Conservation (phyloP, 331 rosid genomes). For the Rosa hybrid region DNA sequence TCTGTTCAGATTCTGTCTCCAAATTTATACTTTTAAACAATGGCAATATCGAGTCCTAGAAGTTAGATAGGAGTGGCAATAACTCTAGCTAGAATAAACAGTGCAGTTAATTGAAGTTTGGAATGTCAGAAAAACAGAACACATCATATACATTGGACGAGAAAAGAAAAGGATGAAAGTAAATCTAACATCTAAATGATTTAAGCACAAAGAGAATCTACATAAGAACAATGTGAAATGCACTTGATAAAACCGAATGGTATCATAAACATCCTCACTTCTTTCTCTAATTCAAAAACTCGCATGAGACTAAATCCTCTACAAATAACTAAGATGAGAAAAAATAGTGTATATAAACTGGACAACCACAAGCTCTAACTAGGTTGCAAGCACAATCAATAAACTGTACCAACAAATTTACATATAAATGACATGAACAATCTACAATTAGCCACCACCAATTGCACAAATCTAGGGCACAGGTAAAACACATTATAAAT, state of each 20-base stretch:
- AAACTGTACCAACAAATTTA: not conserved
- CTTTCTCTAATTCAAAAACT: not conserved
- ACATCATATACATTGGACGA: not conserved
- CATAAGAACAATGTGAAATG: not conserved
- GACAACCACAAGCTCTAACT: not conserved
- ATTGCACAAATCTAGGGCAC: not conserved
- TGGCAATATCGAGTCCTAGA: not conserved
- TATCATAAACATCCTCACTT: not conserved
- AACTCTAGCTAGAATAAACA: not conserved
- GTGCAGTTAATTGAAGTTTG: not conserved
- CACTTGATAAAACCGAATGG: not conserved
- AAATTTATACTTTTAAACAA: not conserved
- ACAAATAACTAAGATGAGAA: not conserved
- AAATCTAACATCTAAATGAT: not conserved
- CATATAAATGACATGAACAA: not conserved
- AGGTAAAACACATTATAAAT: not conserved
- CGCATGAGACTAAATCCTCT: not conserved
- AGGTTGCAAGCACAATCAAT: slow-evolving; percentile 3
- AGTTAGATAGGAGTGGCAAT: not conserved
- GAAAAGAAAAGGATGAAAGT: not conserved
- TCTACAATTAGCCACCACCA: not conserved
- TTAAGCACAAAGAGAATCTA: not conserved
- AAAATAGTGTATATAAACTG: not conserved
- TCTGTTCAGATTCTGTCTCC: not conserved
- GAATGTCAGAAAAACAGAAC: not conserved